These are phyloP conservation scores for Ogataea parapolymorpha DNA, from an alignment of 805 yeast species.

Conservation along the genomic window DNA sequence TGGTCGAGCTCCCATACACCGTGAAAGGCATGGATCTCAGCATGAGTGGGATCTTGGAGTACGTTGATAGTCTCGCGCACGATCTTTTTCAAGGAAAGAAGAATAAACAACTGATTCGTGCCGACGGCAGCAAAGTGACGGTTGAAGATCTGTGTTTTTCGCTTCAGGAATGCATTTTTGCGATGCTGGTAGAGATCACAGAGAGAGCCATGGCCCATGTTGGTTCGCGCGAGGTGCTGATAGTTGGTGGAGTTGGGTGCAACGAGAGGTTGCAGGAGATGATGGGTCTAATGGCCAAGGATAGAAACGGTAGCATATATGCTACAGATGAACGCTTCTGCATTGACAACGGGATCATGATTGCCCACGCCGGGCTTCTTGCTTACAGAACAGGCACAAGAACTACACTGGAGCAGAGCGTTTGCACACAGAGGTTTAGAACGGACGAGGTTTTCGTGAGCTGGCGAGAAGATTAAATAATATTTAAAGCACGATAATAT, in stretches of 20 bases:
- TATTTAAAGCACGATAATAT: too few species aligned
- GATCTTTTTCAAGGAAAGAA: constrained; percentile 54
- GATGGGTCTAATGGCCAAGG: constrained; percentile 95
- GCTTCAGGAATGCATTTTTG: constrained; percentile 85
- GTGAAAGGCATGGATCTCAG: constrained; percentile 98
- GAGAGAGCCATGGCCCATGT: constrained; percentile 99
- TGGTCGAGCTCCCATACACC: constrained; percentile 86
- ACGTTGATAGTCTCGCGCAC: constrained; percentile 75
- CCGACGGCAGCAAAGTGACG: constrained; percentile 53
- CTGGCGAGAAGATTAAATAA: constrained; percentile 69
- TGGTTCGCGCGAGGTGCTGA: constrained; percentile 78
- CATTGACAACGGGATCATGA: constrained; percentile 98
- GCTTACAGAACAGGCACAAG: constrained; percentile 76
- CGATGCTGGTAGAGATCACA: constrained; percentile 96
- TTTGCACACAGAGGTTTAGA: constrained; percentile 89
- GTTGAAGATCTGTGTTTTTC: constrained; percentile 90
- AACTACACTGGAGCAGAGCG: constrained; percentile 59
- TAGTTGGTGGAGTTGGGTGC: constrained; percentile 99
- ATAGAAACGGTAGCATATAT: constrained; percentile 81
- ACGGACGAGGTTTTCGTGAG: constrained; percentile 89
- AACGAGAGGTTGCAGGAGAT: constrained; percentile 87
- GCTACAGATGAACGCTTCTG: constrained; percentile 98
- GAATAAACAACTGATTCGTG: constrained; percentile 39
- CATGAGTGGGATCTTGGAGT: constrained; percentile 92
- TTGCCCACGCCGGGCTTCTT: constrained; percentile 94